Base-by-base conservation (phyloP, 805 yeast genomes). In the Ogataea pini region DNA sequence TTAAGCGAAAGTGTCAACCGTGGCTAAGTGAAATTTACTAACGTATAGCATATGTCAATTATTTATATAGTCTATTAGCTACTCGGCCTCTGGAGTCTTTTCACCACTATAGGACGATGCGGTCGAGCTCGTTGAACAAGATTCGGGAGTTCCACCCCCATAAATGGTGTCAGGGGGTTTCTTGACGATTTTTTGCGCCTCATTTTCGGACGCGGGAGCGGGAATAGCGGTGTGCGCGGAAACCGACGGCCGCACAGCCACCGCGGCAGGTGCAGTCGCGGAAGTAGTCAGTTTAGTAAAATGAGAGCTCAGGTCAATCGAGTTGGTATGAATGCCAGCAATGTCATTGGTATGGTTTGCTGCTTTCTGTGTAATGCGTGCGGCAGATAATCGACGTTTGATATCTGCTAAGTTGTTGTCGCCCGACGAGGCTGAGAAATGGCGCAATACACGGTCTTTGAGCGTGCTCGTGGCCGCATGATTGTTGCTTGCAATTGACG, bases 271-370 rank as follows among this genome's bases (percentile, higher is more conserved):
- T 18, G 37, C 37, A 18, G 37, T 36, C 29, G 40, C 40, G 40
- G 18, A 22, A 12, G 22, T 16, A 9, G 42, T 22, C 42, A 27
- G 14, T 5, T 4, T 17, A 27, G 18, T 17, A 24, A 39, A 33
- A 20, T 51, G 50, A 16, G 47, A 43, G 9, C 44, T 36, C 19
- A 46, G 29, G 38, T 55, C 51, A 13, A 60, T 51, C 8, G 63
- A 55, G 25, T 54, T 49, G 5, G 58, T 51, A 41, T 64, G 68
- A 28, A 73, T 69, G 4, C 80, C 80, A 2, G 80, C 79, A 36
- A 75, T 69, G 45, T 69, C 70, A 51, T 77, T 71, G 0, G 80
- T 62, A 42, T 73, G 70, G 6, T 60, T 57, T 2, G 76, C 77
- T 2, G 79, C 78, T 28, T 61, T 66, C 8, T 55, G 52, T 1